These are phyloP conservation scores for Papiliotrema nemorosa DNA, from an alignment of 1,284 basidiomycete genomes.

Conservation along the genomic window DNA sequence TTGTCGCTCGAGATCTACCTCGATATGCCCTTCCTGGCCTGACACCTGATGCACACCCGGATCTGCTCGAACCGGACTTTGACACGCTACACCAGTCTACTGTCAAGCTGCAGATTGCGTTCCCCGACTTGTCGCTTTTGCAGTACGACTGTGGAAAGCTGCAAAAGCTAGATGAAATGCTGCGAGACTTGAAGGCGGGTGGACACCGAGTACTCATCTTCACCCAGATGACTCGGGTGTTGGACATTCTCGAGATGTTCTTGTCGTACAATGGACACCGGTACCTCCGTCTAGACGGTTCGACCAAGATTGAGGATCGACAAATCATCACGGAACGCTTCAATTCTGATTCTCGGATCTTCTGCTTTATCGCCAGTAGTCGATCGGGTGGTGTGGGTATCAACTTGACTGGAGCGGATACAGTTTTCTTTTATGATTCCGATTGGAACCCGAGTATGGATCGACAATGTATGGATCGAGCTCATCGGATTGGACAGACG, in stretches of 20 bases:
- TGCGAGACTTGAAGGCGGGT: constrained; percentile 77
- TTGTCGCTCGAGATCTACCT: constrained; percentile 72
- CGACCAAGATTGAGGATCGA: constrained; percentile 91
- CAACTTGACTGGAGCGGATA: constrained; percentile 95
- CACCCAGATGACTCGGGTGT: constrained; percentile 93
- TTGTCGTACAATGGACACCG: constrained; percentile 90
- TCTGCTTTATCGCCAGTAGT: constrained; percentile 91
- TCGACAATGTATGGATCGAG: constrained; percentile 90
- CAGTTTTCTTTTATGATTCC: constrained; percentile 86
- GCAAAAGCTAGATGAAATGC: constrained; percentile 72
- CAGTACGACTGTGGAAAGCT: constrained; percentile 98
- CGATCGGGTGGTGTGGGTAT: constrained; percentile 94
- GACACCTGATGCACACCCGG: constrained; percentile 40
- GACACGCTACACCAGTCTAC: constrained; percentile 67
- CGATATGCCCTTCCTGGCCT: constrained; percentile 34
- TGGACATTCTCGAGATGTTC: constrained; percentile 93
- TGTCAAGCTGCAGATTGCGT: constrained; percentile 88
- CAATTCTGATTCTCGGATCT: constrained; percentile 83
- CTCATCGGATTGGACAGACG: constrained; percentile 78
- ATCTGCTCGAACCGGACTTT: constrained; percentile 52
- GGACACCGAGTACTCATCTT: constrained; percentile 92
- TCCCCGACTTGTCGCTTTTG: constrained; percentile 82
- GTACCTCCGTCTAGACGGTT: constrained; percentile 87
- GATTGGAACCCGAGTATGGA: constrained; percentile 99
- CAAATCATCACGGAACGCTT: constrained; percentile 97